Evolutionary conservation across 805 yeast genomes (phyloP).

Genomic region (Starmerella cellae): DNA sequence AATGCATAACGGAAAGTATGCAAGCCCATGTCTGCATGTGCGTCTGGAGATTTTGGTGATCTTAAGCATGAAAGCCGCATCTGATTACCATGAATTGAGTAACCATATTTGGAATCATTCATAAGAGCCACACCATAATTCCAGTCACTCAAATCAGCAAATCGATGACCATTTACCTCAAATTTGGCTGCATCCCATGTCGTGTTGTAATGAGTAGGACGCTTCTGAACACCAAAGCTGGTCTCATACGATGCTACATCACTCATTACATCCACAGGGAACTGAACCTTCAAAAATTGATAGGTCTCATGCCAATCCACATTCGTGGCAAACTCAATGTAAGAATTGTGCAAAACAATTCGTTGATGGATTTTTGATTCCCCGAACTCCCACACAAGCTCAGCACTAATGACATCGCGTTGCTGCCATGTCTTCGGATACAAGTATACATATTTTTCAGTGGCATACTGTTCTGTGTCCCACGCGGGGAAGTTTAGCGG

Average conservation of each 20-base stretch:
- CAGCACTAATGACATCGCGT: conserved; percentile 7
- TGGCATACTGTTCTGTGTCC: conserved; percentile 89
- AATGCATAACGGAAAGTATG: conserved; percentile 76
- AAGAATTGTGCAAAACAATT: conserved; percentile 30
- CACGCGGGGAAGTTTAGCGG: conserved; percentile 91
- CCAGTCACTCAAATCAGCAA: conserved; percentile 79
- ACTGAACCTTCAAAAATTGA: conserved; percentile 84
- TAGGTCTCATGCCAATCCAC: conserved; percentile 78
- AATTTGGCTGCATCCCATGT: conserved; percentile 94
- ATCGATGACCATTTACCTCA: conserved; percentile 89
- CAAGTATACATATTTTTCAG: conserved; percentile 52
- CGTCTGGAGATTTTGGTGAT: conserved; percentile 91
- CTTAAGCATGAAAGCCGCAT: conserved; percentile 78
- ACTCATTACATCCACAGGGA: conserved; percentile 70
- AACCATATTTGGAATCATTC: conserved; percentile 84
- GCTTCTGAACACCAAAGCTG: conserved; percentile 77
- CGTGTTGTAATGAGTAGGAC: conserved; percentile 92
- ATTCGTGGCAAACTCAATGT: conserved; percentile 35
- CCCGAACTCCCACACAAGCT: conserved; percentile 12
- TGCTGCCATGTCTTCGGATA: conserved; percentile 11
- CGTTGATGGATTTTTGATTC: conserved; percentile 15
- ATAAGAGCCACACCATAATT: conserved; percentile 76
- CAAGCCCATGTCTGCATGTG: conserved; percentile 81
- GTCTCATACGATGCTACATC: conserved; percentile 83
- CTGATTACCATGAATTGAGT: conserved; percentile 80